Conservation (phyloP, 2,329 filamentous ascomycete genomes). For the Diaporthe aspalathi region DNA sequence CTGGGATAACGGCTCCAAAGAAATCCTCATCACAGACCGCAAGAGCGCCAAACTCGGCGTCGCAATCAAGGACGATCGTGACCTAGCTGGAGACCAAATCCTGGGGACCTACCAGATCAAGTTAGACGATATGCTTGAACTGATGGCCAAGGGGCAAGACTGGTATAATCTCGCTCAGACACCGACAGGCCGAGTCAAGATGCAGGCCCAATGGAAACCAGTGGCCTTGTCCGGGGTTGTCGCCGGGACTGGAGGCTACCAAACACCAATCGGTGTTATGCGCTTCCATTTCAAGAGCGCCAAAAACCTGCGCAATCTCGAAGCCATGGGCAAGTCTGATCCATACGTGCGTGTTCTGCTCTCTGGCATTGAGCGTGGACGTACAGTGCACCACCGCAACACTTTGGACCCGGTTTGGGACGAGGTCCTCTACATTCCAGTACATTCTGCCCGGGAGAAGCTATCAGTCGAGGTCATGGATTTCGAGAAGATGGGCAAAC, state of each 20-base stretch:
- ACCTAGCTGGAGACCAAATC: constrained; percentile 83
- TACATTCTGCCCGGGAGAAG: constrained; percentile 86
- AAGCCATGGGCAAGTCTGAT: constrained; percentile 96
- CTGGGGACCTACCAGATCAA: constrained; percentile 96
- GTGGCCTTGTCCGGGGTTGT: constrained; percentile 84
- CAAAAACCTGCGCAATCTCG: constrained; percentile 86
- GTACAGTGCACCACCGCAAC: constrained; percentile 96
- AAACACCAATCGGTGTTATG: constrained; percentile 95
- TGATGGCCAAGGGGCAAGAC: constrained; percentile 92
- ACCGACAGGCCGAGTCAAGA: constrained; percentile 86
- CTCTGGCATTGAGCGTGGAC: constrained; percentile 88
- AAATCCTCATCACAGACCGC: constrained; percentile 93
- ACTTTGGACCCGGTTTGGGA: constrained; percentile 96
- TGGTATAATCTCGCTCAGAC: constrained; percentile 92
- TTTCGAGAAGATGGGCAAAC: constrained; percentile 89
- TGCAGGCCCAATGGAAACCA: constrained; percentile 95
- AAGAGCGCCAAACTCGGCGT: constrained; percentile 91
- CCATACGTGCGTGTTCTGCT: constrained; percentile 90
- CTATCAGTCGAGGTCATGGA: constrained; percentile 96
- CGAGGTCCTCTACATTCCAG: constrained; percentile 92
- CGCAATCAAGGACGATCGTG: constrained; percentile 95
- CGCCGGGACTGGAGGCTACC: constrained; percentile 85
- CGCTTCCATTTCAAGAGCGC: constrained; percentile 91
- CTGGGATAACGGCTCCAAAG: constrained; percentile 92
- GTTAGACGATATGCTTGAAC: constrained; percentile 89